Base-by-base conservation (phyloP, 768 basidiomycete genomes). In the Lactarius hengduanensis region DNA sequence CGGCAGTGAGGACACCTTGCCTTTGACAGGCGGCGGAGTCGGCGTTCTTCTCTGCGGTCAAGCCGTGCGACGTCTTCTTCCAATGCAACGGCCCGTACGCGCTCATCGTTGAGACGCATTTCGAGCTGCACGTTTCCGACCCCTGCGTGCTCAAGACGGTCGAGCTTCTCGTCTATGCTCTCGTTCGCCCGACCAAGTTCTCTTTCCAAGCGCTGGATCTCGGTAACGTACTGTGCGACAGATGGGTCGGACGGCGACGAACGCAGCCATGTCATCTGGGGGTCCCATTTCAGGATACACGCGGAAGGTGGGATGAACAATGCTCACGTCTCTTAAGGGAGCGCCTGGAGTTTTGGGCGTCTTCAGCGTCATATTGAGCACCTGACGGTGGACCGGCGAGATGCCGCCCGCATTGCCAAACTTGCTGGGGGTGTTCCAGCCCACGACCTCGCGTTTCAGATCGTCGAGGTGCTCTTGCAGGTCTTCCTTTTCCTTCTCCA, bases 141-240 rank as follows among this genome's bases (percentile, higher is more conserved):
- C 5, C 92, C 92, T 0, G 89, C 87, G 64, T 93, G 88, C 72
- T 92, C 90, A 3, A 96, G 86, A 60, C 88, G 86, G 73, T 93
- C 92, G 18, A 96, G 81, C 74, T 95, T 94, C 72, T 93, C 88
- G 71, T 96, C 94, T 62, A 96, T 91, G 71, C 84, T 89, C 41
- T 89, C 87, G 73, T 96, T 94, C 11, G 92, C 93, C 2, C 74
- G 81, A 68, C 90, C 88, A 32, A 95, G 86, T 70, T 94, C 88
- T 20, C 79, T 79, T 71, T 94, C 89, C 43, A 95, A 78, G 28
- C 88, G 83, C 59, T 80, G 81, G 59, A 94, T 90, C 74, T 94
- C 90, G 1, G 81, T 77, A n/a, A 92, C 74, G 20, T 92, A 76
- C 38, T 90, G 89, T 3, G 87, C 79, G 2, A 83, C 76, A 15